phyloP scores from a whole-genome alignment of 176 grass and related monocot species.

The Echinochloa phyllopogon region DNA sequence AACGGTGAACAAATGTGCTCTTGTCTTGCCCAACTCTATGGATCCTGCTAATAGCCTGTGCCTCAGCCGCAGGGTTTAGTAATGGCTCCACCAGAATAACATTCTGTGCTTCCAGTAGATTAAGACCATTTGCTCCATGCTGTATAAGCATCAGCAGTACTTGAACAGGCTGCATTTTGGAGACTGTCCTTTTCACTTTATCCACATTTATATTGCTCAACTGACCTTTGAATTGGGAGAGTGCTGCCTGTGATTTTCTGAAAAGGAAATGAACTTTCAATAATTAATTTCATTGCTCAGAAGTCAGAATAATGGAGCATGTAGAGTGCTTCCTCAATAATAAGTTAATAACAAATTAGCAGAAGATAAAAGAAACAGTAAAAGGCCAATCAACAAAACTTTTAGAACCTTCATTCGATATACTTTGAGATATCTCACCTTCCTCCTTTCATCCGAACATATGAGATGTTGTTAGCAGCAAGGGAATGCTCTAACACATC shows the following conservation, averaged over 20 bases:
- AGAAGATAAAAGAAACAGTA: conserved; percentile 25
- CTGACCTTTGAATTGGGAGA: conserved; percentile 88
- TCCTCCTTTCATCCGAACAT: conserved; percentile 97
- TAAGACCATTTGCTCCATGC: conserved; percentile 93
- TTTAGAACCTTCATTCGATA: conserved; percentile 7
- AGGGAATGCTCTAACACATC: conserved; percentile 90
- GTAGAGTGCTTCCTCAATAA: conserved; percentile 2
- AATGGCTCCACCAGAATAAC: conserved; percentile 89
- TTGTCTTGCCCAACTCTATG: conserved; percentile 96
- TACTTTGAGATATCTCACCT: conserved; percentile 58
- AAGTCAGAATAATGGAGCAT: conserved; percentile 35
- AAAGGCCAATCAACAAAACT: conserved; percentile 11
- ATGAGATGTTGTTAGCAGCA: conserved; percentile 70
- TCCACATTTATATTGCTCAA: conserved; percentile 36
- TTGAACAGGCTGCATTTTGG: conserved; percentile 54
- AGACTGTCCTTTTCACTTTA: conserved; percentile 38
- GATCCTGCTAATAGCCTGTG: conserved; percentile 91
- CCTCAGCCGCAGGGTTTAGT: conserved; percentile 85
- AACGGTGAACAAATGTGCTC: conserved; percentile 89
- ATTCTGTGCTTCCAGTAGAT: conserved; percentile 98
- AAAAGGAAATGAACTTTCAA: conserved; percentile 10
- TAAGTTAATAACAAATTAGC: conserved; percentile 27
- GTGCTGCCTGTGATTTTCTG: conserved; percentile 89
- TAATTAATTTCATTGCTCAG: conserved; percentile 32
- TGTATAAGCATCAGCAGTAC: conserved; percentile 93